Evolutionary conservation across 257 asterid species (phyloP), one percentile per base, ranked within the genome.

Genomic region (Fraxinus cuspidata): DNA sequence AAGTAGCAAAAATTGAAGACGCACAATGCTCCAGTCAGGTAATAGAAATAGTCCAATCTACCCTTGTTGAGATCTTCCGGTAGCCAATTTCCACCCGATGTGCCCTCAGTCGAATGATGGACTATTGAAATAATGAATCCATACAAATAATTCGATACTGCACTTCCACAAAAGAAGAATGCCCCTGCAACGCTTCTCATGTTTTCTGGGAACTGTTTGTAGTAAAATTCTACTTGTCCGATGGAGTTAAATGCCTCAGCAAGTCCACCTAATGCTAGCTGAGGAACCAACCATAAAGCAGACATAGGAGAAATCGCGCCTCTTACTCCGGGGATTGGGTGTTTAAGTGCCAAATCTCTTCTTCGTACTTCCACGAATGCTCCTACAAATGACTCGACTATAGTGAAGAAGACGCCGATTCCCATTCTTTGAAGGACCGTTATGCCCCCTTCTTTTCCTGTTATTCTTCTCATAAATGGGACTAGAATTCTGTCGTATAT

Each of bases 141-240:
- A 5, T 83, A 86, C 21, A 92, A 40, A 35, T 92, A 93, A 58
- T 82, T 90, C 0, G 96, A 84, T 0, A 78, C 73, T 0, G 91
- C 94, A 76, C 56, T 77, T 3, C 89, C 94, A 71, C 91, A 84
- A 40, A 90, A 90, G 83, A 69, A 78, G 66, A 91, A 84, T 0
- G 97, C 87, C 60, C 94, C 94, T 0, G 90, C 97, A 5, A 93
- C 44, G 76, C 98, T 93, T 85, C 92, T 89, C 97, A 93, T 91
- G 64, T 92, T 92, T 88, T 93, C 98, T 0, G 98, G 98, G 80
- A 90, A 89, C 80, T 93, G 92, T 80, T 88, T 90, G 77, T 92
- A 90, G 78, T 79, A 93, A 49, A 92, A 89, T 66, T 93, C 98
- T 1, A 85, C 73, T 75, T 90, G 97, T 0, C 91, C 98, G 21